Conservation (phyloP, 2,329 filamentous ascomycete species). For the Ophiostoma ulmi region DNA sequence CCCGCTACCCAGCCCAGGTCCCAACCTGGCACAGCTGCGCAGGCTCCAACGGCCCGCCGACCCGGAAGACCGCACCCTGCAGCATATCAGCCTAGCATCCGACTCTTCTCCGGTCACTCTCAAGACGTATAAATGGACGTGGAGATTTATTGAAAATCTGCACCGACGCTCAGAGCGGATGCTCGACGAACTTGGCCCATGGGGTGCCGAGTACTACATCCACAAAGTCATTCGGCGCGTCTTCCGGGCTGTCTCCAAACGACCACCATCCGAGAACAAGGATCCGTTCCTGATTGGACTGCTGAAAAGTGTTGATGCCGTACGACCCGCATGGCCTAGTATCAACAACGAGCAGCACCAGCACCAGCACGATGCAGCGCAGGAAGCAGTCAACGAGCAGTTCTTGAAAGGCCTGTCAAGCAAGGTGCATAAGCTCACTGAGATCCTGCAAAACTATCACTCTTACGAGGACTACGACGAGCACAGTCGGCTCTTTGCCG, state of each 20-base stretch:
- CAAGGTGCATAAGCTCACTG: conserved; percentile 54
- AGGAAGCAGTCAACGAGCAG: neutral
- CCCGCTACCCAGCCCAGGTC: neutral
- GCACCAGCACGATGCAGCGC: neutral
- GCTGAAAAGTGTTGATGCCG: conserved; percentile 32
- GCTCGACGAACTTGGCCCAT: conserved; percentile 55
- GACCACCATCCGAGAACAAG: conserved; percentile 37
- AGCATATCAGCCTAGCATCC: neutral
- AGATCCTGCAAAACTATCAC: conserved; percentile 37
- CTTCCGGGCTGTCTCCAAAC: conserved; percentile 3
- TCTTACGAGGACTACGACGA: neutral
- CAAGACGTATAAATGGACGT: conserved; percentile 2
- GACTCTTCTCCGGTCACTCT: no score
- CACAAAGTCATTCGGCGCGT: conserved; percentile 40
- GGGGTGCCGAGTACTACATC: conserved; percentile 66
- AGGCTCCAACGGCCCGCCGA: neutral
- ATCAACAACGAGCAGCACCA: neutral
- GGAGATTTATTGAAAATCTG: conserved; percentile 51
- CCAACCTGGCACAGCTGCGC: conserved; percentile 42
- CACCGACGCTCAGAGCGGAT: conserved; percentile 48
- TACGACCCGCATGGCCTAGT: conserved; percentile 1
- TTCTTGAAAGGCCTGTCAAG: conserved; percentile 37
- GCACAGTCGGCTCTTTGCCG: neutral
- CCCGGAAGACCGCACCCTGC: neutral
- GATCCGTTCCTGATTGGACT: conserved; percentile 50